A percentile compares a stretch with the other conserved stretches of the same genome.
Evolutionary conservation across 495 filamentous ascomycete genomes (phyloP).

Genomic region (Neurospora sp.): DNA sequence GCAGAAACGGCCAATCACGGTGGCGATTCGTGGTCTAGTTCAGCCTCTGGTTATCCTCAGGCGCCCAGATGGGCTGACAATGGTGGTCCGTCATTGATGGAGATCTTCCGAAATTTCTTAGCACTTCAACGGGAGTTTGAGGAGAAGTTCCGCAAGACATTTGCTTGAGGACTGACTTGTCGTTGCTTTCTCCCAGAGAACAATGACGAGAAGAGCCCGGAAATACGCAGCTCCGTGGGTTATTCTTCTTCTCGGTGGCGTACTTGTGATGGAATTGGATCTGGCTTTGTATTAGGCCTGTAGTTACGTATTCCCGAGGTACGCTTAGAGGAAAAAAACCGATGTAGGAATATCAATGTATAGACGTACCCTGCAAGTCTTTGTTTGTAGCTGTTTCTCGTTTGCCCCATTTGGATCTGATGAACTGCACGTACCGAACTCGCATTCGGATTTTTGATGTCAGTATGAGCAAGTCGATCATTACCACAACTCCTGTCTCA

Average conservation of each 20-base stretch:
- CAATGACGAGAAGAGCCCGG: not conserved
- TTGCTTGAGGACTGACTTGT: constrained; percentile 14
- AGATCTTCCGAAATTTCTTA: constrained; percentile 47
- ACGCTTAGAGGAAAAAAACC: not conserved
- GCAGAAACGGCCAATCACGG: constrained; percentile 7
- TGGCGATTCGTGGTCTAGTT: constrained; percentile 1
- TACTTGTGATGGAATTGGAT: not conserved
- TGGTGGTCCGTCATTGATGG: constrained; percentile 37
- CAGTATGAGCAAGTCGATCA: not conserved
- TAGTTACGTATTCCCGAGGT: not conserved
- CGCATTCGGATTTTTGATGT: not conserved
- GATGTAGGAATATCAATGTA: not conserved
- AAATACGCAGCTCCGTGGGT: not conserved
- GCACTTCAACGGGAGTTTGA: constrained; percentile 52
- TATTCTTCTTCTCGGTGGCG: not conserved
- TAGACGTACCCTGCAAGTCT: not conserved
- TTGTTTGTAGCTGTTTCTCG: not conserved
- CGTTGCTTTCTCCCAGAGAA: not conserved
- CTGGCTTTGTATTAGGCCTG: not conserved
- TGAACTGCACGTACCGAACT: not conserved
- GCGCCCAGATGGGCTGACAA: constrained; percentile 4
- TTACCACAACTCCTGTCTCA: not conserved
- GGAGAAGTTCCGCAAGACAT: constrained; percentile 53
- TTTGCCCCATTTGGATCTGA: not conserved
- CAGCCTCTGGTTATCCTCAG: not conserved